Evolutionary conservation across 176 grass and related monocot species (phyloP).

Genomic region (Oropetium thomaeum): DNA sequence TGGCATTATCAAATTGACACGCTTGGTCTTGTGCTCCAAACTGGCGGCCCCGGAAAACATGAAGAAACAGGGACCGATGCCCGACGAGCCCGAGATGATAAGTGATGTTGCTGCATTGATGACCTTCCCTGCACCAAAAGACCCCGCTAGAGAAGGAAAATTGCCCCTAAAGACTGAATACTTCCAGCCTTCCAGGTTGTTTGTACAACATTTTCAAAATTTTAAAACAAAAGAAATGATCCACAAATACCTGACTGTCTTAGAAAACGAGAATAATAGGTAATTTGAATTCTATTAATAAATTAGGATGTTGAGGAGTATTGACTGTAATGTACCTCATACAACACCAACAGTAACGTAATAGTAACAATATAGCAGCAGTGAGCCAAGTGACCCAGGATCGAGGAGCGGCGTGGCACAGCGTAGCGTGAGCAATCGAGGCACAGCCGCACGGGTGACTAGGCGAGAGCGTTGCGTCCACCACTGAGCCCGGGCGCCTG

Average conservation of each 20-base stretch:
- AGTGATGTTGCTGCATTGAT: background rate
- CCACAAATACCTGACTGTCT: too few species aligned
- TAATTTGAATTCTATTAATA: too few species aligned
- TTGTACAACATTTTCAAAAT: too few species aligned
- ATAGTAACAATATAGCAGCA: background rate
- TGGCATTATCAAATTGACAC: conserved; percentile 33
- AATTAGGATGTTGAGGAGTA: too few species aligned
- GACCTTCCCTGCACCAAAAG: background rate
- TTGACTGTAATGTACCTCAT: too few species aligned
- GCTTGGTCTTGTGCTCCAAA: conserved; percentile 34
- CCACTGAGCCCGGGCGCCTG: background rate
- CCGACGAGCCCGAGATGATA: background rate
- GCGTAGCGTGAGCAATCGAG: background rate
- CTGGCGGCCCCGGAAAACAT: background rate
- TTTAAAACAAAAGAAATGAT: too few species aligned
- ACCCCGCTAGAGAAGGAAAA: background rate
- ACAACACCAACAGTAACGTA: background rate
- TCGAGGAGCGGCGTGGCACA: background rate
- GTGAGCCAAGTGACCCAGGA: background rate
- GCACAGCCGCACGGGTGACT: background rate
- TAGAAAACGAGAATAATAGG: too few species aligned
- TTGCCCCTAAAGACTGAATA: background rate
- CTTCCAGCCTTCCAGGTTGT: too few species aligned
- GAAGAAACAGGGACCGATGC: conserved; percentile 1
- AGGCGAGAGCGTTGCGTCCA: background rate